Base-by-base conservation (phyloP, 768 basidiomycete species). In the Collybia sp. region DNA sequence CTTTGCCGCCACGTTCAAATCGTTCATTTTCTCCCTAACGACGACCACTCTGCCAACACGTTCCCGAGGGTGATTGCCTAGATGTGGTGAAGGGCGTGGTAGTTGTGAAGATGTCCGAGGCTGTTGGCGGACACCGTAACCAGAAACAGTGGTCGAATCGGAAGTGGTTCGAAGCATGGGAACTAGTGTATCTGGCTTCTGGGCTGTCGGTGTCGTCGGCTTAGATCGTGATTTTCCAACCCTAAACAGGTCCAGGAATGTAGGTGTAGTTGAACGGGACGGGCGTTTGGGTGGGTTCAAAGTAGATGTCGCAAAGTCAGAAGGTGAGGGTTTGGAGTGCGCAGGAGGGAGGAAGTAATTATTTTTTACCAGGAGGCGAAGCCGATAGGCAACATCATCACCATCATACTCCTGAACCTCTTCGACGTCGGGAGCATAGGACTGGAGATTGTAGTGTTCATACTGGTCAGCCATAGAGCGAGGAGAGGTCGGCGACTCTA, bases 291-390 rank as follows among this genome's bases (percentile, higher is more conserved):
- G 67, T 25, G 68, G 48, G 30, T 65, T 60, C 10, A 58, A 57
- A 35, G 59, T 59, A 1, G 71, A 40, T 0, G 64, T 62, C 13
- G 77, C 74, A 48, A 90, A 77, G 43, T 85, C 80, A 19, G 83
- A 72, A 2, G 82, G 76, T 9, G 78, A 79, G 1, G 90, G 90
- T 58, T 93, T 93, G 35, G 82, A 75, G 57, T 93, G 90, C 0
- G 90, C 89, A 9, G 90, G 91, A 3, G 90, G 90, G 32, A 93
- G 80, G 58, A 88, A 93, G 60, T 93, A 93, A 58, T 75, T 91
- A 64, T 93, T 93, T 61, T 85, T 87, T 44, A 93, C 84, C 34
- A 93, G 77, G 44, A 93, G 75, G 34, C 82, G 84, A 15, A 93
- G 77, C 17, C 90, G 85, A 66, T 89, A 88, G 15, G 88, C 82